These are phyloP conservation scores for Phytopythium aichiense DNA, from an alignment of 352 stramenopile species.

Conservation along the genomic window DNA sequence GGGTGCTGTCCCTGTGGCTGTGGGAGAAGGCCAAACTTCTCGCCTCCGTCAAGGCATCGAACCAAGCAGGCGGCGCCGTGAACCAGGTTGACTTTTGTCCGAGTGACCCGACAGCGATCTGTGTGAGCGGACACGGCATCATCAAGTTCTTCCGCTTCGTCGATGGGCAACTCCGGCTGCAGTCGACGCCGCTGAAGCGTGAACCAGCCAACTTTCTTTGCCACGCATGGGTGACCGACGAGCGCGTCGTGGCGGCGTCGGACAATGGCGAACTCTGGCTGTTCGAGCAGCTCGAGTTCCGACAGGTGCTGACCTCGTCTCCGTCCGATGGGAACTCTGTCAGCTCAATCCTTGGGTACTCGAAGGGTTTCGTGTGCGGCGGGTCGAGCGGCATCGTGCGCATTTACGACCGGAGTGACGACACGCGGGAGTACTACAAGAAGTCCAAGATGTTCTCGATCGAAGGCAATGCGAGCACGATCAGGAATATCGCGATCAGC, in stretches of 20 bases:
- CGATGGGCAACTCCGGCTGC: constrained; percentile 78
- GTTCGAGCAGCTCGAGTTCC: constrained; percentile 92
- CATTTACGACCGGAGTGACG: constrained; percentile 85
- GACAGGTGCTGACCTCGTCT: constrained; percentile 67
- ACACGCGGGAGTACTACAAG: constrained; percentile 87
- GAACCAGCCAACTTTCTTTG: constrained; percentile 86
- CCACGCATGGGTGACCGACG: constrained; percentile 91
- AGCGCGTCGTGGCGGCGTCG: constrained; percentile 87
- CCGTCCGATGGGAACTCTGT: constrained; percentile 79
- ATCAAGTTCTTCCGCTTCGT: constrained; percentile 88
- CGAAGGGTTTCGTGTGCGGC: constrained; percentile 87
- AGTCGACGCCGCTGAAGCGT: constrained; percentile 63
- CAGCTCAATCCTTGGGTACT: constrained; percentile 83
- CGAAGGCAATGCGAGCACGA: constrained; percentile 72
- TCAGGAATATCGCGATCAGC: constrained; percentile 84
- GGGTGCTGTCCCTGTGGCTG: constrained; percentile 87
- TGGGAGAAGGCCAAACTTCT: constrained; percentile 92
- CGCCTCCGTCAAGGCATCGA: constrained; percentile 65
- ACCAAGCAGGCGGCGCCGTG: constrained; percentile 60
- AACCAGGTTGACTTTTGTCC: constrained; percentile 90
- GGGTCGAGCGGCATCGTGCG: constrained; percentile 69
- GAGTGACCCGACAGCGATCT: constrained; percentile 77
- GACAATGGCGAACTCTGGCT: constrained; percentile 89
- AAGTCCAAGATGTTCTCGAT: constrained; percentile 88
- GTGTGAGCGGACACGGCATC: constrained; percentile 84